These are phyloP conservation scores for Capillidium rhysosporum DNA, from an alignment of 371 early-diverging fungal species.

Conservation along the genomic window DNA sequence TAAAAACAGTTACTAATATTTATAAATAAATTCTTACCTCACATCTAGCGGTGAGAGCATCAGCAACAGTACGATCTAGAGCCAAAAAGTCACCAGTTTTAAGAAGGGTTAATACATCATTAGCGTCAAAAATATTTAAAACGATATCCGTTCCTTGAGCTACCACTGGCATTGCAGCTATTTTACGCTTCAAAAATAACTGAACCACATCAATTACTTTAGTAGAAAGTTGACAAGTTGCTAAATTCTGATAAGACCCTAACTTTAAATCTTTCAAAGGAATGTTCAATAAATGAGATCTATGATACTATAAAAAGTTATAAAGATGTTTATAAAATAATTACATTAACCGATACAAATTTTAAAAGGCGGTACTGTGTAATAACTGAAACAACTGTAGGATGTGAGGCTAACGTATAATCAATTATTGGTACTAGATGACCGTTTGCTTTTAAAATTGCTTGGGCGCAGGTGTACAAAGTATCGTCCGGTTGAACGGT, in stretches of 20 bases:
- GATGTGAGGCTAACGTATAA: conserved; percentile 43
- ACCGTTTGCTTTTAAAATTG: conserved; percentile 51
- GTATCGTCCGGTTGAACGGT: conserved; percentile 43
- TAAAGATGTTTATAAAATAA: conserved; percentile 7
- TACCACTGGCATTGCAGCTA: conserved; percentile 83
- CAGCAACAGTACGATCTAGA: conserved; percentile 63
- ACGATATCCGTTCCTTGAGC: conserved; percentile 55
- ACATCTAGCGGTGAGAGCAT: conserved; percentile 59
- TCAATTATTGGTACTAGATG: conserved; percentile 81
- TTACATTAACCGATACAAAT: conserved; percentile 72
- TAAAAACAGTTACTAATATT: neutral
- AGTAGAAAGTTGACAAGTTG: conserved; percentile 51
- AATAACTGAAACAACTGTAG: conserved; percentile 77
- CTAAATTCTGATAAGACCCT: conserved; percentile 64
- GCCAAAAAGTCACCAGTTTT: conserved; percentile 44
- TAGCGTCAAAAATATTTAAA: conserved; percentile 83
- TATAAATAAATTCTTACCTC: conserved; percentile 20
- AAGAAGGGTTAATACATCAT: conserved; percentile 74
- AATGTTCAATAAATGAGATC: conserved; percentile 31
- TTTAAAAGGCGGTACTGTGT: conserved; percentile 80
- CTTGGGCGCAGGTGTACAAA: conserved; percentile 56
- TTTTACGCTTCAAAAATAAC: conserved; percentile 62
- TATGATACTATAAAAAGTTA: conserved; percentile 28
- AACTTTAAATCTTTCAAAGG: conserved; percentile 58
- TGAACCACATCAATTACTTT: conserved; percentile 74